Evolutionary conservation across 208 protist genomes (phyloP).

Genomic region (Naegleria gruberi): DNA sequence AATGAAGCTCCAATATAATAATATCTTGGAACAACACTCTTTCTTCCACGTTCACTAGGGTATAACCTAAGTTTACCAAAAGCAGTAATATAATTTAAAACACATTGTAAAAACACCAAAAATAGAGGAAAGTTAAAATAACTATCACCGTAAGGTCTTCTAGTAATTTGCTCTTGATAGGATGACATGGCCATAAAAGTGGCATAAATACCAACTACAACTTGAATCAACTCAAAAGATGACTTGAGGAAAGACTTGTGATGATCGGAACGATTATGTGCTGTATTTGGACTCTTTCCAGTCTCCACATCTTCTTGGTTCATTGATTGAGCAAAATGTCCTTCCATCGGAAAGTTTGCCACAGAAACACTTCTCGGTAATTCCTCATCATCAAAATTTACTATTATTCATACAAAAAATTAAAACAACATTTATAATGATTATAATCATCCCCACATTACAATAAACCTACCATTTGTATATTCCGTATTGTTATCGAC

Average conservation of each 20-base stretch:
- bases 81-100: background rate
- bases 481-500: too few relatives aligned
- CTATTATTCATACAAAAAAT: background rate
- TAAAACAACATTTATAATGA: background rate
- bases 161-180: constrained; percentile 5
- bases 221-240: constrained; percentile 13
- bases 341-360: background rate
- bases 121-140: constrained; percentile 13
- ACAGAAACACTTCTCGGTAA: background rate
- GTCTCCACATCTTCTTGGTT: background rate
- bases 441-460: too few relatives aligned
- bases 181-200: background rate
- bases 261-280: background rate
- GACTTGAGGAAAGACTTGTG: background rate
- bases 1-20: background rate
- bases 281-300: background rate
- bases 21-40: background rate
- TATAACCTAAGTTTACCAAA: background rate
- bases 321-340: background rate
- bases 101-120: constrained; percentile 13
- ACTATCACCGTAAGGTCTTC: background rate
- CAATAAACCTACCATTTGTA: too few relatives aligned
- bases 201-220: background rate
- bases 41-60: background rate
- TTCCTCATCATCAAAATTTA: background rate